Percentiles rank a stretch among this genome's conserved stretches.
phyloP scores from a whole-genome alignment of 352 stramenopile species.

The Phytophthora podocarpi region DNA sequence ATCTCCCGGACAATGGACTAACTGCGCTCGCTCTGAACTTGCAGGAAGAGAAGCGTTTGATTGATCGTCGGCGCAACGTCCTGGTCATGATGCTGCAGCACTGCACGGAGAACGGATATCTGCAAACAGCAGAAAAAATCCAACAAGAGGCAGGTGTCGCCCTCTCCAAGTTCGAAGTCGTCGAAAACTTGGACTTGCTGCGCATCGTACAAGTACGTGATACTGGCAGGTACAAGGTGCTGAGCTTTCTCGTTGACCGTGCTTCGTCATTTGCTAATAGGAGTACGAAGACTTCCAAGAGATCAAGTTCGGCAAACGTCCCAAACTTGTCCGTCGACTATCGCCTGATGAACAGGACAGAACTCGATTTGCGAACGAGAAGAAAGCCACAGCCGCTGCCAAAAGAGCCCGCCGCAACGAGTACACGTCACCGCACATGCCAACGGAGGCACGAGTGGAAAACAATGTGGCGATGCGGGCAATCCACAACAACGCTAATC shows the following conservation, averaged over 20 bases:
- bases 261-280: conserved; percentile 34
- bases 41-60: conserved; percentile 87
- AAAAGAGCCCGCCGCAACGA: conserved; percentile 74
- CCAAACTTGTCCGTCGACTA: conserved; percentile 80
- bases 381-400: conserved; percentile 61
- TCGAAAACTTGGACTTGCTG: conserved; percentile 93
- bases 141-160: conserved; percentile 86
- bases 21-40: background rate
- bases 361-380: conserved; percentile 50
- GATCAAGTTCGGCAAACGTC: conserved; percentile 91
- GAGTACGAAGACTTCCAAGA: conserved; percentile 93
- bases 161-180: conserved; percentile 90
- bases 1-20: background rate
- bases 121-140: conserved; percentile 84
- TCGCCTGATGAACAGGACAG: conserved; percentile 67
- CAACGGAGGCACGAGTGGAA: conserved; percentile 75
- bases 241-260: conserved; percentile 1
- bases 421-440: conserved; percentile 81
- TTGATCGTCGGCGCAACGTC: conserved; percentile 87
- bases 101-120: conserved; percentile 85
- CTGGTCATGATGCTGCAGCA: conserved; percentile 88
- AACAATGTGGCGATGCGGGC: conserved; percentile 76
- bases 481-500: conserved; percentile 41
- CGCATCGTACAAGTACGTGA: conserved; percentile 73
- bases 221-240: no score